Evolutionary conservation across 1,284 basidiomycete species (phyloP).

Genomic region (Mixia osmundae): DNA sequence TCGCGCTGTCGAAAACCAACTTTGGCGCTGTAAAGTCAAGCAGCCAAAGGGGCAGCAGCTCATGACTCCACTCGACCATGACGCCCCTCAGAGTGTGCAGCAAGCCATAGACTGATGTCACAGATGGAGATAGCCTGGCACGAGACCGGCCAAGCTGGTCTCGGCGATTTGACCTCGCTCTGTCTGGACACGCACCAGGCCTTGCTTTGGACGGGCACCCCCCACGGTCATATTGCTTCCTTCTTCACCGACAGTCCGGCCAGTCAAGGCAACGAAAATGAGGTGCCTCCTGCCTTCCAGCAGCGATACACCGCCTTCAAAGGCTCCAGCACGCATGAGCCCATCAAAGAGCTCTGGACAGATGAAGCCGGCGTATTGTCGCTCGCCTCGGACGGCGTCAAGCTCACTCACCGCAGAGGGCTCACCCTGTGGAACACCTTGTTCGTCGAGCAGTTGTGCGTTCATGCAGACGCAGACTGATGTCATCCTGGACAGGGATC

Average conservation of each 20-base stretch:
- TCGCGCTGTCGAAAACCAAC: too few species aligned
- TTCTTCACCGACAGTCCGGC: conserved; percentile 50
- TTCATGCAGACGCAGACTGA: background rate
- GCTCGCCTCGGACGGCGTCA: conserved; percentile 20
- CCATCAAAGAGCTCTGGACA: conserved; percentile 18
- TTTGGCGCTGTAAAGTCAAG: too few species aligned
- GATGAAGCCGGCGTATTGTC: conserved; percentile 22
- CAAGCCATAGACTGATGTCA: too few species aligned
- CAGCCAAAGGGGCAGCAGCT: too few species aligned
- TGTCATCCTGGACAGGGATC: background rate
- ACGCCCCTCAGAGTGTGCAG: too few species aligned
- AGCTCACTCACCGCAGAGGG: conserved; percentile 23
- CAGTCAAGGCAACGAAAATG: too few species aligned
- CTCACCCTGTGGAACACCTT: conserved; percentile 21
- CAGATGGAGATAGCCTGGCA: too few species aligned
- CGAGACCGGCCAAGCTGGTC: too few species aligned
- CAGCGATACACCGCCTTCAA: conserved; percentile 17
- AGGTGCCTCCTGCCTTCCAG: too few species aligned
- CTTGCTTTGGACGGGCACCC: conserved; percentile 62
- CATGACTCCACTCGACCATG: too few species aligned
- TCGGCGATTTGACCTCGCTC: too few species aligned
- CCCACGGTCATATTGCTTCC: conserved; percentile 45
- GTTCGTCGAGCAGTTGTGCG: too few species aligned
- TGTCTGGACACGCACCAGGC: conserved; percentile 77
- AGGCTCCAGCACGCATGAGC: conserved; percentile 14